Evolutionary conservation across 2,329 filamentous ascomycete genomes (phyloP), one percentile per base, ranked within the genome.

Genomic region (Exophiala oligosperma): DNA sequence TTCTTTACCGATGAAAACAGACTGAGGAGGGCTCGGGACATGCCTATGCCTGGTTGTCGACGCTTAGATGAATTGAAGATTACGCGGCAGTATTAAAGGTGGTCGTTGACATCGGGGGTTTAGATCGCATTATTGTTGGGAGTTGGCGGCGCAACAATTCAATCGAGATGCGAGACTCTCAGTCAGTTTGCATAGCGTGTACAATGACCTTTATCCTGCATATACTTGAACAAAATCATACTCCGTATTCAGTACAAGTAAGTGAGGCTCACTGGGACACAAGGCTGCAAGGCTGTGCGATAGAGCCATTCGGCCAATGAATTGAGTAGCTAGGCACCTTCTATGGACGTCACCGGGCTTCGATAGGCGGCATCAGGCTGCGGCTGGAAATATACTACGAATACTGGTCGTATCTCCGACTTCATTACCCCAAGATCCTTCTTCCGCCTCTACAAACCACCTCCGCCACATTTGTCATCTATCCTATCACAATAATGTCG

Each of bases 1-100:
- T 91, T 96, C 70, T 92, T 85, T 72, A 84, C 86, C 55, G 91
- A 97, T 68, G 80, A 85, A 52, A 87, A 87, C 62, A 92, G 91
- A 78, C 84, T 96, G 84, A 83, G 87, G 61, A 74, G 84, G 58
- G 92, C 92, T 29, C 76, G 81, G 59, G 76, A 76, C 23, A 80
- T 87, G 79, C 77, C 82, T 47, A 80, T 85, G 77, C 79, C 78
- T 71, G 82, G 77, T 65, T 89, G 86, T 72, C 76, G 76, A 67
- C 79, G 77, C 63, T 69, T 88, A 66, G 76, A 82, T 54, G 74
- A 77, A 48, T 69, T 85, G 72, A 78, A 78, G 53, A 66, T 71
- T 32, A 62, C 44, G 37, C 59, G 60, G 40, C 71, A 64, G 58
- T 72, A 69, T 52, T 74, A 62, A 68, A 54, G 17, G 24, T n/a